These are phyloP conservation scores for Nicotiana otophora DNA, from an alignment of 257 asterid species.

Conservation along the genomic window DNA sequence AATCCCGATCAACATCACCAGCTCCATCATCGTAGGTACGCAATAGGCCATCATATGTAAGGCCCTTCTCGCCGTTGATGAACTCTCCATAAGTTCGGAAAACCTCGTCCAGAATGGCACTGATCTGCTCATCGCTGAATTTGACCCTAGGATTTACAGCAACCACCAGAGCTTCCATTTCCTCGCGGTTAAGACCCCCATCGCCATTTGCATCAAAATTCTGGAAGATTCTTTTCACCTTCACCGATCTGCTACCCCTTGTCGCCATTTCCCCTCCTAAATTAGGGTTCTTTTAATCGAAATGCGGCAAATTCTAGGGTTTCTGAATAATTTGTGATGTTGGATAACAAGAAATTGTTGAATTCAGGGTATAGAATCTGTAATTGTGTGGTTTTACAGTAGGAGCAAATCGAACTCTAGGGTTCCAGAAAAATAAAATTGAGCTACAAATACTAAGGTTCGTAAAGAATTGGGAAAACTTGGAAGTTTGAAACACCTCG, in stretches of 20 bases:
- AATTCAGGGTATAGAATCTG: slow-evolving; percentile 1
- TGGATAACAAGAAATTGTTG: neutral
- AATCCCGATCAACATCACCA: slow-evolving; percentile 95
- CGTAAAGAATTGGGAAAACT: too few relatives aligned
- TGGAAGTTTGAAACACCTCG: too few relatives aligned
- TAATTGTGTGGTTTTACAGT: neutral
- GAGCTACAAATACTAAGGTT: too few relatives aligned
- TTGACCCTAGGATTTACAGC: slow-evolving; percentile 93
- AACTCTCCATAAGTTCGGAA: slow-evolving; percentile 85
- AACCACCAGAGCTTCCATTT: slow-evolving; percentile 90
- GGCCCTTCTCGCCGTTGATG: slow-evolving; percentile 78
- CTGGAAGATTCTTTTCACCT: slow-evolving; percentile 78
- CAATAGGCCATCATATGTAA: slow-evolving; percentile 82
- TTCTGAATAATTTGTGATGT: too few relatives aligned
- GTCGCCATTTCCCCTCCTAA: slow-evolving; percentile 44
- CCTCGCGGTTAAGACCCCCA: slow-evolving; percentile 84
- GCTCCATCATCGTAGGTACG: slow-evolving; percentile 98
- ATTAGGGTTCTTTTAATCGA: slow-evolving; percentile 14
- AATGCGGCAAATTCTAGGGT: neutral
- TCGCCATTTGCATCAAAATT: slow-evolving; percentile 72
- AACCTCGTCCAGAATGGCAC: slow-evolving; percentile 85
- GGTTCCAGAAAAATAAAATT: too few relatives aligned
- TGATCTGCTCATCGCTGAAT: slow-evolving; percentile 91
- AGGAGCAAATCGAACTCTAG: too few relatives aligned
- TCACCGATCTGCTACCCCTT: slow-evolving; percentile 96